A percentile compares a stretch with the other conserved stretches of the same genome.
Conservation (phyloP, 495 filamentous ascomycete species). For the Podospora appendiculata region DNA sequence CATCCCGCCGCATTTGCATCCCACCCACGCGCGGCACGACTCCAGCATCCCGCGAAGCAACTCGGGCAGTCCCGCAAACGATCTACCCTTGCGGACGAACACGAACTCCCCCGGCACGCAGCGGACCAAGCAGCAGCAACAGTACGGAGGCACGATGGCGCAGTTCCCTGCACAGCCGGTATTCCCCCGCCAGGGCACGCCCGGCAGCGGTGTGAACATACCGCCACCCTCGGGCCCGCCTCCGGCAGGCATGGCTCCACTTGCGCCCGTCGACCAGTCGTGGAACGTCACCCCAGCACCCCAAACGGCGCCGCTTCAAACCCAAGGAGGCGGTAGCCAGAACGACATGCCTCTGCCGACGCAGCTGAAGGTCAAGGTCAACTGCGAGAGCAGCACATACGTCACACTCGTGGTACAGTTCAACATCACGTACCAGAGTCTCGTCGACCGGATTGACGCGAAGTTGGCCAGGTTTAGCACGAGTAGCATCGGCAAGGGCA, state of each 20-base stretch:
- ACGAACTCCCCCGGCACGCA: slow-evolving; percentile 46
- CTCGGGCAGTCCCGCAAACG: slow-evolving; percentile 45
- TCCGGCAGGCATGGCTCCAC: slow-evolving; percentile 22
- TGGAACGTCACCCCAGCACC: slow-evolving; percentile 21
- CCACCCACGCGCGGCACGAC: slow-evolving; percentile 39
- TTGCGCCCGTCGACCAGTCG: slow-evolving; percentile 16
- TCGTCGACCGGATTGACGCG: slow-evolving; percentile 94
- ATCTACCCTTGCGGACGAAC: slow-evolving; percentile 41
- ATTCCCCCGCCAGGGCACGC: slow-evolving; percentile 36
- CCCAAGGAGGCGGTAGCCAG: slow-evolving; percentile 28
- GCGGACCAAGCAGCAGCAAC: slow-evolving; percentile 18
- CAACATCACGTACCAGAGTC: slow-evolving; percentile 84
- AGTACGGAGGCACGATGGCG: slow-evolving; percentile 32
- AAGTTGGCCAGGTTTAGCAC: slow-evolving; percentile 80
- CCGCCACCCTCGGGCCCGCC: slow-evolving; percentile 22
- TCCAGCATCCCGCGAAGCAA: slow-evolving; percentile 45
- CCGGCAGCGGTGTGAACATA: slow-evolving; percentile 19
- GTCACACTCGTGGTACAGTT: slow-evolving; percentile 88
- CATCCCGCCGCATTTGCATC: slow-evolving; percentile 48
- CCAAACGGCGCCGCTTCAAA: slow-evolving; percentile 21
- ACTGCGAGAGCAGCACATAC: slow-evolving; percentile 70
- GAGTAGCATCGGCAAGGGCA: slow-evolving; percentile 68
- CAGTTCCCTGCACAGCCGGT: slow-evolving; percentile 42
- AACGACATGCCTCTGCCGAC: slow-evolving; percentile 56
- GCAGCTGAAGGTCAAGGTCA: slow-evolving; percentile 91